A percentile compares a stretch with the other conserved stretches of the same genome.
Conservation (phyloP, 2,329 filamentous ascomycete species). For the Fusarium veterinarium region DNA sequence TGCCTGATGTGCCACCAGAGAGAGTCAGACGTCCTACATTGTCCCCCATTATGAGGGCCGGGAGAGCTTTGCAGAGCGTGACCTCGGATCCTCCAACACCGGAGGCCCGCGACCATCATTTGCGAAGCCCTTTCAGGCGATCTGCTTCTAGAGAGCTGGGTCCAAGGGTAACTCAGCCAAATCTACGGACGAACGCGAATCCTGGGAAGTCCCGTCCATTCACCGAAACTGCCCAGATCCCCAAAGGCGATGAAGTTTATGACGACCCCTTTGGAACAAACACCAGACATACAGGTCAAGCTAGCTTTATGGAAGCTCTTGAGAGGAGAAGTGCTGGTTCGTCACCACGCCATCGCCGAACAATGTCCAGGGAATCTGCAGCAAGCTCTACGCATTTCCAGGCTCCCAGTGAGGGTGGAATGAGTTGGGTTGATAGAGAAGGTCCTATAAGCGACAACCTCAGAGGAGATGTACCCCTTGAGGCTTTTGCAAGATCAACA, state of each 20-base stretch:
- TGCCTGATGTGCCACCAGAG: conserved; percentile 46
- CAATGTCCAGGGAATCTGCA: conserved; percentile 42
- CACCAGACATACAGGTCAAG: conserved; percentile 44
- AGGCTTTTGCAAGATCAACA: conserved; percentile 39
- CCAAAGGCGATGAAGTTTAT: conserved; percentile 26
- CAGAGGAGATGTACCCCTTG: conserved; percentile 51
- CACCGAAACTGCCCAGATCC: conserved; percentile 13
- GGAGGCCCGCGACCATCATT: conserved; percentile 59
- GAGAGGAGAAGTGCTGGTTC: conserved; percentile 41
- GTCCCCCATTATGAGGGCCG: conserved; percentile 69
- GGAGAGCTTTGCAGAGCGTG: conserved; percentile 66
- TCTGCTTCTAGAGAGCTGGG: conserved; percentile 52
- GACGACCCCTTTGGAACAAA: conserved; percentile 48
- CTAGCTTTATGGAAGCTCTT: conserved; percentile 50
- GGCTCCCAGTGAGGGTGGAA: conserved; percentile 51
- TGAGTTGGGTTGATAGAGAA: conserved; percentile 58
- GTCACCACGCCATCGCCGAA: conserved; percentile 18
- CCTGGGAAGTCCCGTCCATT: conserved; percentile 43
- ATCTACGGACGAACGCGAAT: conserved; percentile 46
- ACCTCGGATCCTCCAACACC: conserved; percentile 70
- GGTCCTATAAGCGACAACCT: conserved; percentile 52
- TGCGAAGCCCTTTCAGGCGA: conserved; percentile 67
- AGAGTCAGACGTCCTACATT: conserved; percentile 57
- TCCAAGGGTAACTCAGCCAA: conserved; percentile 43
- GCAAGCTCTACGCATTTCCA: conserved; percentile 50